Base-by-base conservation (phyloP, 2,329 filamentous ascomycete species). In the Lithohypha guttulata region DNA sequence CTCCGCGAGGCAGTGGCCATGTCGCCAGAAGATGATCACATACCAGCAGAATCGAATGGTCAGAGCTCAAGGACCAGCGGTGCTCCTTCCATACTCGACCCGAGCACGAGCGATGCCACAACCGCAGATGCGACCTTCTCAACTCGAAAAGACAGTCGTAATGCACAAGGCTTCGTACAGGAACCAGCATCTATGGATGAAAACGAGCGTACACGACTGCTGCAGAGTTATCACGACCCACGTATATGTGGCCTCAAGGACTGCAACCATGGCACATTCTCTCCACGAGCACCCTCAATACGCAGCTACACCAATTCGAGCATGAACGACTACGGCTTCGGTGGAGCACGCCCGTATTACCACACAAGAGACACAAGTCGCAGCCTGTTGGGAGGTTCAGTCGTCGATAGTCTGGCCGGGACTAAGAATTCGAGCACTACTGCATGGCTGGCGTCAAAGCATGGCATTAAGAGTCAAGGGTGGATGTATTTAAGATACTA, bases 401-500 rank as follows among this genome's bases (percentile, higher is more conserved):
- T 32, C 14, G 36, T 37, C 41, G 53, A 53, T 13, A 62, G 63
- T 9, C 53, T 66, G 14, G 49, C 66, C 47, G 44, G 56, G 42
- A 50, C 59, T 28, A 51, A 51, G 29, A 54, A 53, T 58, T 80
- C 79, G 68, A 80, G 75, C 48, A 81, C 77, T 9, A 86, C 83
- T 35, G 75, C 75, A 45, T 77, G 71, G 51, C 69, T 93, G 25
- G 81, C 82, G 6, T 71, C 80, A 52, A 71, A 70, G 36, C 77
- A 89, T 52, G 83, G 84, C 20, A 70, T 93, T 51, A 77, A 77
- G 53, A 78, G 85, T 55, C 78, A 73, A 15, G 71, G 75, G 42
- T 68, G 75, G 46, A 87, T 93, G 85, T 95, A 96, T 57, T 62
- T 95, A 45, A 78, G 81, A 3, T 96, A 98, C 65, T 98, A 98